Conservation (phyloP, 345 rosid species). For the Syzygium aqueum region DNA sequence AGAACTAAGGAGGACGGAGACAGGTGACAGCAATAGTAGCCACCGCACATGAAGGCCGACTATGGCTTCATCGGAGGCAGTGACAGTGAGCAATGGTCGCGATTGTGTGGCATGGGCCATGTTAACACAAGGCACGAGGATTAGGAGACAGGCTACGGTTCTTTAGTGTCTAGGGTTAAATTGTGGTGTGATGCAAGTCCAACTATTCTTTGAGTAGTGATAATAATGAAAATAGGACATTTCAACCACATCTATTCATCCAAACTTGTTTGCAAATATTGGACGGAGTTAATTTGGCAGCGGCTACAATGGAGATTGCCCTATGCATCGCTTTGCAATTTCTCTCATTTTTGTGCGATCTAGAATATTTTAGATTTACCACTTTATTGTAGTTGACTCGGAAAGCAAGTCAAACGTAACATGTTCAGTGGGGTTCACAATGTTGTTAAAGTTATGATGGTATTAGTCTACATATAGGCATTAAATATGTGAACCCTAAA, state of each 20-base stretch:
- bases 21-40: not conserved
- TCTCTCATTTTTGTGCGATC: not conserved
- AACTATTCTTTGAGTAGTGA: not conserved
- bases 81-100: not conserved
- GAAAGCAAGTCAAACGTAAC: not conserved
- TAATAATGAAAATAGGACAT: not conserved
- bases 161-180: not conserved
- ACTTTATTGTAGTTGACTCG: not conserved
- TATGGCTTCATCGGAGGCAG: not conserved
- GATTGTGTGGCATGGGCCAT: not conserved
- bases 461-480: not conserved
- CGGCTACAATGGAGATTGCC: not conserved
- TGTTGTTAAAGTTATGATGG: not conserved
- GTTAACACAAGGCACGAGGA: not conserved
- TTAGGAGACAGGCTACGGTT: not conserved
- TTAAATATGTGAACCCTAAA: not conserved
- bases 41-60: not conserved
- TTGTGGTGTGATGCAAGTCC: not conserved
- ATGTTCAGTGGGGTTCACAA: not conserved
- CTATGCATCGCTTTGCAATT: not conserved
- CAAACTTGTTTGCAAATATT: not conserved
- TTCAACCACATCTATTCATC: not conserved
- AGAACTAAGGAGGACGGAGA: not conserved
- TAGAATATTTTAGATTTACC: not conserved
- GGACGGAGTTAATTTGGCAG: not conserved